Evolutionary conservation across 495 filamentous ascomycete genomes (phyloP), one percentile per base, ranked within the genome.

Genomic region (Hypoxylon fragiforme): DNA sequence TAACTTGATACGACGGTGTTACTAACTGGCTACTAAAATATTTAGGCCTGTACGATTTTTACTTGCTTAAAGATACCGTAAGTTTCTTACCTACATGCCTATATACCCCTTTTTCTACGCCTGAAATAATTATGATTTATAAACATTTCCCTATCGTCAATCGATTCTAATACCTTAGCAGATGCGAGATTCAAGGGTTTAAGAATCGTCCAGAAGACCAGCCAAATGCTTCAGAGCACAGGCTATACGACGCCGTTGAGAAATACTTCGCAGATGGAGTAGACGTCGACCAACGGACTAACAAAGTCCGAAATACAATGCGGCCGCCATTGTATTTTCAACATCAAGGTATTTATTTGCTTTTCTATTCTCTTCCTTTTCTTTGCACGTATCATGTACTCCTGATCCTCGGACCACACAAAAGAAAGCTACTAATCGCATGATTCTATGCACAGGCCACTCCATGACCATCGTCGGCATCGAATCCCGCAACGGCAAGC

Each of bases 381-480:
- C 36, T n/a, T 36, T 19, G 1, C 4, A 35, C 26, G 31, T n/a
- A n/a, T n/a, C n/a, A n/a, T n/a, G n/a, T n/a, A n/a, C n/a, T n/a
- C n/a, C n/a, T n/a, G n/a, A n/a, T n/a, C n/a, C n/a, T n/a, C n/a
- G n/a, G n/a, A n/a, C n/a, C n/a, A n/a, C n/a, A n/a, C n/a, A n/a
- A n/a, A n/a, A n/a, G n/a, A n/a, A n/a, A n/a, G n/a, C n/a, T n/a
- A n/a, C n/a, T n/a, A n/a, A n/a, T n/a, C n/a, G 28, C 20, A 11
- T 7, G 6, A 16, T 26, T 16, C 3, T 1, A 52, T n/a, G n/a
- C n/a, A n/a, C n/a, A 84, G 92, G 92, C 4, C 94, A 98, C 63
- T 96, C 91, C 3, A 78, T 96, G 73, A 97, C 92, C 1, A 91
- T 97, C 34, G 77, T 98, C 44, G 94, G 94, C 0, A 78, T 96